Base-by-base conservation (phyloP, 495 filamentous ascomycete species). In the Xylaria nigripes region DNA sequence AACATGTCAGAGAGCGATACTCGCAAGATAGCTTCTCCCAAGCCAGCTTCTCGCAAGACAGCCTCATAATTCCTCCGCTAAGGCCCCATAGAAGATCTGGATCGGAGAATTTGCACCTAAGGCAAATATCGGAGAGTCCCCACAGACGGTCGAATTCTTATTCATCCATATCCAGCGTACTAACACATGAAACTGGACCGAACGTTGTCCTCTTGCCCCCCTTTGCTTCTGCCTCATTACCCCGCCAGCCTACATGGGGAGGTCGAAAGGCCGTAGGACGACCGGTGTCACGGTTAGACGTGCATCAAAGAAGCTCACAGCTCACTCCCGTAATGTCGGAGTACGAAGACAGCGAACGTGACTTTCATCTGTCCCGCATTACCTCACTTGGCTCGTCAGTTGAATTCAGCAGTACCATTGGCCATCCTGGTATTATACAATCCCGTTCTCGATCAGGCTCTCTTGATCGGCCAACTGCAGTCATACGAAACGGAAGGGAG, bases 261-360 rank as follows among this genome's bases (percentile, higher is more conserved):
- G 59, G 57, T 45, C 48, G 57, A 34, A 56, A 50, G 32, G 52
- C 50, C 43, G 15, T 27, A n/a, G 38, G 44, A 25, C 59, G 55
- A 36, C 64, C 50, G 29, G 50, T 48, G 47, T 42, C 48, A 57
- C 54, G 57, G 54, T 62, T 64, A 59, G 62, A 71, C 58, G 57
- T 72, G 43, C 75, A 81, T 49, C 80, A 80, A 70, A 86, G 85
- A 80, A 87, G 85, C 65, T 83, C 85, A 60, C 83, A 86, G 64
- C 75, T 90, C 12, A 88, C 86, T 18, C 84, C 85, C 16, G 84
- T 89, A 25, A 77, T 79, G 48, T 89, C 86, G 19, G 81, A 84
- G 52, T 81, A 81, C 70, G 76, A 78, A 43, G 69, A 69, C 46
- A 77, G 76, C 56, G 62, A 67, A 10, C 61, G 51, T 6, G 61